Conservation (phyloP, 2,329 filamentous ascomycete genomes). For the Geosmithia morbida region DNA sequence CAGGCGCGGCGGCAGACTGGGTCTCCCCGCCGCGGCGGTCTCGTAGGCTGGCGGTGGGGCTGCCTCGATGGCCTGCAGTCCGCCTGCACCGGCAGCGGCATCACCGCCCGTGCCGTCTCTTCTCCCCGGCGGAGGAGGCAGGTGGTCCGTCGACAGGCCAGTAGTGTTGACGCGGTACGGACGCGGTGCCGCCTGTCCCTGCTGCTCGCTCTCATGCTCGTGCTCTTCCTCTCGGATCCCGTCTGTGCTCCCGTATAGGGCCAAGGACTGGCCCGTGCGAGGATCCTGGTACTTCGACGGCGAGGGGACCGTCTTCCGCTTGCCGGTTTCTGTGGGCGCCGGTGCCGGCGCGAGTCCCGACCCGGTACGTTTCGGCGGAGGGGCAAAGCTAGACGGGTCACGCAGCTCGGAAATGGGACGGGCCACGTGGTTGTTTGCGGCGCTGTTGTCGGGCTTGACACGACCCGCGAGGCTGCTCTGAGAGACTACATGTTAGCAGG, state of each 20-base stretch:
- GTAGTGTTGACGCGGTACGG: conserved; percentile 59
- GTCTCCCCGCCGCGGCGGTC: conserved; percentile 15
- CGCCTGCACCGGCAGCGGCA: not conserved
- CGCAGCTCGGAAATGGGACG: conserved; percentile 55
- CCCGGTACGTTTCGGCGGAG: conserved; percentile 53
- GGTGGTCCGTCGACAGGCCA: conserved; percentile 50
- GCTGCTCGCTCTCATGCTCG: conserved; percentile 2
- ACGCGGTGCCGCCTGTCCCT: conserved; percentile 21
- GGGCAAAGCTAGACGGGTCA: conserved; percentile 66
- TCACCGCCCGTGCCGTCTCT: conserved; percentile 22
- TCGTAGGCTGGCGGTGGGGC: conserved; percentile 16
- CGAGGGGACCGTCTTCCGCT: conserved; percentile 12
- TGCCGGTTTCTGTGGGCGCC: conserved; percentile 8
- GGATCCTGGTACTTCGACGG: conserved; percentile 20
- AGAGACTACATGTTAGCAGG: not conserved
- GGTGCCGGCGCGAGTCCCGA: conserved; percentile 17
- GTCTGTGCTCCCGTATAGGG: conserved; percentile 4
- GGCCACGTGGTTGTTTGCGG: conserved; percentile 21
- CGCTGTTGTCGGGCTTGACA: conserved; percentile 15
- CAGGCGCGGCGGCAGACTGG: conserved; percentile 57
- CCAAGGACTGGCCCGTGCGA: not conserved
- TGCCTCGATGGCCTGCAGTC: conserved; percentile 1
- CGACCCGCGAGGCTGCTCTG: conserved; percentile 32
- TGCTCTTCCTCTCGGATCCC: not conserved
- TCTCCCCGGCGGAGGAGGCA: conserved; percentile 57